Evolutionary conservation across 2,329 filamentous ascomycete species (phyloP), one percentile per base, ranked within the genome.

Genomic region (Penicillium sclerotigenum): DNA sequence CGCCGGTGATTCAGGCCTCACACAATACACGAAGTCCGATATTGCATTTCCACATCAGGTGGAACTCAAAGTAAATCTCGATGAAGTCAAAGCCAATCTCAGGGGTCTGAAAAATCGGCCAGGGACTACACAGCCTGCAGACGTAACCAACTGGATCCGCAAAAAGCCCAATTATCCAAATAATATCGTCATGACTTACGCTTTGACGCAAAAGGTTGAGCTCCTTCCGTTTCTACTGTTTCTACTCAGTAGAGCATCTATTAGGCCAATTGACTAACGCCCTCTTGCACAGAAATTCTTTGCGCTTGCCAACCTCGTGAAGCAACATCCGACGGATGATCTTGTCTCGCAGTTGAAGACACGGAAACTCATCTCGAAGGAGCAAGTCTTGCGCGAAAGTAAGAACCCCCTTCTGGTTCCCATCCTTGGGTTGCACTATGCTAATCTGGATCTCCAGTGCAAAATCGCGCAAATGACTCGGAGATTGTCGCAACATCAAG

Each of bases 21-120:
- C 82, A 16, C 72, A 78, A 3, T 89, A 90, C 59, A 71, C 74
- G 18, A 75, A 77, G 34, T 77, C 77, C 48, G 91, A 97, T 59
- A 86, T 99, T 52, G 79, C 90, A 0, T 99, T 99, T 63, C 94
- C 94, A 1, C 86, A 93, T 65, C 91, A 97, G 75, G 89, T 94
- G 31, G 94, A 99, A 71, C 82, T 99, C 55, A 93, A 91, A 70
- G 85, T 96, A 54, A 99, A 99, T 65, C 83, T 86, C 10, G 88
- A 88, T 33, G 91, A 97, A 55, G 83, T 97, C 63, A 94, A 93
- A 73, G 88, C 89, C n/a, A 99, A 97, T 71, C 81, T 96, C 63
- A 89, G 94, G 64, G 94, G 94, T 5, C 76, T 99, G 59, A 99
- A 99, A 76, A 97, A 96, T 73, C 96, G 94, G 73, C 90, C 93